Evolutionary conservation across 2,329 filamentous ascomycete genomes (phyloP), one percentile per base, ranked within the genome.

Genomic region (Aspergillus neotritici): DNA sequence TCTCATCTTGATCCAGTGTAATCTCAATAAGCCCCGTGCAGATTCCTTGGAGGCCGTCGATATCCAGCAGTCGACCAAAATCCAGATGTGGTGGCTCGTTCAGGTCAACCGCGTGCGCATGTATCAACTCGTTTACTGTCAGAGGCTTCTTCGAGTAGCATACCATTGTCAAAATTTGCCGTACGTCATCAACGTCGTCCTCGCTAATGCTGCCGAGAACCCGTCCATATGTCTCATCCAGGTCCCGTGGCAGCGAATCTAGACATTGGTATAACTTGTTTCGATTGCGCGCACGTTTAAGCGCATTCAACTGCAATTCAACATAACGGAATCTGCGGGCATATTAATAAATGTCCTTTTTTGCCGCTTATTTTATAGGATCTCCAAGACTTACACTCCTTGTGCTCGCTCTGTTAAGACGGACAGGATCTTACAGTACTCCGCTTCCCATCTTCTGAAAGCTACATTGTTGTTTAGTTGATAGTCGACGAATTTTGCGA

Each of bases 181-280:
- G 48, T 4, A 55, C 53, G 10, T 63, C 51, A 30, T 60, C 44
- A 9, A 41, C 9, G 10, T 45, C 48, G 7, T 30, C 11, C 10
- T 44, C 33, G 0, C 48, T 39, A 15, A 64, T 62, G 32, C 31
- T 49, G 29, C 45, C 53, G 2, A 65, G 33, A 12, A 64, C 60
- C 32, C 57, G 52, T 31, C 60, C 55, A 28, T 64, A 64, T 8
- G 58, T 62, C 43, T 61, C 50, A 34, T 63, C 56, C 1, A 65
- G 40, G 35, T 46, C 47, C 14, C 41, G 42, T 13, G 60, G 61
- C 25, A 64, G 44, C 4, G 52, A 46, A 2, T 34, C 31, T 4
- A 65, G 43, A 34, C 52, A 53, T 35, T 54, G 13, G 5, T 60
- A 42, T 7, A 63, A 46, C 28, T 56, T 41, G 13, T 48, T 58